These are phyloP conservation scores for Claviceps pazoutovae DNA, from an alignment of 2,329 filamentous ascomycete genomes.

Conservation along the genomic window DNA sequence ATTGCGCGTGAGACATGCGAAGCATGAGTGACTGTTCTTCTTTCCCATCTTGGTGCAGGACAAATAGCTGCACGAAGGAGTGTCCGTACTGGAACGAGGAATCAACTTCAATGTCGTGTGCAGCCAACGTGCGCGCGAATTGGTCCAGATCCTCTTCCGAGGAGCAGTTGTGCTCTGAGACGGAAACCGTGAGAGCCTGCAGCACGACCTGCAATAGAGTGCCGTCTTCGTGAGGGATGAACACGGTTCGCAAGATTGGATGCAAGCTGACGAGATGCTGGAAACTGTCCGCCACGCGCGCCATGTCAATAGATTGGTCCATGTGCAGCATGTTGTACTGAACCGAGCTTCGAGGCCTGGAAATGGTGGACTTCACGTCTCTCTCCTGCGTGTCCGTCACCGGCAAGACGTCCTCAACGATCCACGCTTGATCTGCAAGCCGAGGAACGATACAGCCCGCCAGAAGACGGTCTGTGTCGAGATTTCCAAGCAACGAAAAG, in stretches of 20 bases:
- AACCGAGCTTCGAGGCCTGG: conserved; percentile 44
- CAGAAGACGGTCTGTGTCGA: conserved; percentile 29
- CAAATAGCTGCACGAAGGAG: conserved; percentile 43
- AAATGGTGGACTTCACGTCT: conserved; percentile 42
- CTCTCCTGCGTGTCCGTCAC: conserved; percentile 44
- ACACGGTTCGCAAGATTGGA: conserved; percentile 53
- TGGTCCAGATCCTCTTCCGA: conserved; percentile 13
- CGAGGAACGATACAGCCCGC: conserved; percentile 33
- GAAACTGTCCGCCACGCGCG: conserved; percentile 34
- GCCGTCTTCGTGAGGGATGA: conserved; percentile 35
- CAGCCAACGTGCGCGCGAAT: conserved; percentile 18
- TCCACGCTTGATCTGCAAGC: conserved; percentile 35
- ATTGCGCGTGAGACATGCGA: neutral
- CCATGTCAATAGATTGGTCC: conserved; percentile 32
- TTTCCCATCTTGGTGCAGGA: conserved; percentile 32
- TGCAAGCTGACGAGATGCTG: conserved; percentile 43
- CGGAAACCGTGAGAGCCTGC: conserved; percentile 29
- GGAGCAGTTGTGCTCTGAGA: conserved; percentile 28
- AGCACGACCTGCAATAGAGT: conserved; percentile 44
- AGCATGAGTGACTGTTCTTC: conserved; percentile 16
- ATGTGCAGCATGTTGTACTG: conserved; percentile 54
- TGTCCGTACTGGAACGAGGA: conserved; percentile 34
- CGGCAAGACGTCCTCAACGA: conserved; percentile 42
- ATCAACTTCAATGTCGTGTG: neutral
- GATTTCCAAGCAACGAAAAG: conserved; percentile 33